Conservation (phyloP, 495 filamentous ascomycete genomes). For the Xylaria bambusicola region DNA sequence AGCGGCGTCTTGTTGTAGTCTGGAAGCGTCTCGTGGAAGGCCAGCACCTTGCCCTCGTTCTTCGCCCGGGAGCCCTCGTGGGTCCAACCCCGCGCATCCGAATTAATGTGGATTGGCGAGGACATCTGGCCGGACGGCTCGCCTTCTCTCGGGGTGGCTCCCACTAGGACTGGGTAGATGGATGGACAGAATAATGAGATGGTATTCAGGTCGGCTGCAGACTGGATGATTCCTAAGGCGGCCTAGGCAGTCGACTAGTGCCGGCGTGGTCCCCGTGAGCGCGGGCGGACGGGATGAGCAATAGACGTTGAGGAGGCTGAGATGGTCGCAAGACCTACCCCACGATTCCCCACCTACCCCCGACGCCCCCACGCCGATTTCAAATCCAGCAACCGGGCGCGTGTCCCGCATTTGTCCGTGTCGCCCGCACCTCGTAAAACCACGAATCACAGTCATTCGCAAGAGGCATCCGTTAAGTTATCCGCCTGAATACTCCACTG, state of each 20-base stretch:
- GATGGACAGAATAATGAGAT: no score
- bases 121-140: slow-evolving; percentile 17
- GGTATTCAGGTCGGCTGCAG: background rate
- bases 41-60: slow-evolving; percentile 19
- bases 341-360: slow-evolving; percentile 14
- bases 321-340: background rate
- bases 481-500: background rate
- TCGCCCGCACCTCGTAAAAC: slow-evolving; percentile 6
- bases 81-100: slow-evolving; percentile 23
- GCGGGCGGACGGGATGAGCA: background rate
- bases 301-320: slow-evolving; percentile 15
- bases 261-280: slow-evolving; percentile 8
- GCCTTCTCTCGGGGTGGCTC: no score
- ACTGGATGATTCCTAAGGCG: background rate
- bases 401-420: background rate
- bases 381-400: slow-evolving; percentile 4
- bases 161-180: no score
- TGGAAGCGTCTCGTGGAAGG: slow-evolving; percentile 54
- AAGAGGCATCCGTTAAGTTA: background rate
- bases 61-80: slow-evolving; percentile 11
- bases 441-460: slow-evolving; percentile 4
- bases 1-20: slow-evolving; percentile 54
- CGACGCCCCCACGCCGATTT: slow-evolving; percentile 22
- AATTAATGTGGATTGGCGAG: slow-evolving; percentile 24
- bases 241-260: slow-evolving; percentile 9